Percentiles rank a stretch among this genome's conserved stretches.
Evolutionary conservation across 2,329 filamentous ascomycete genomes (phyloP).

Genomic region (Gremmenia infestans): DNA sequence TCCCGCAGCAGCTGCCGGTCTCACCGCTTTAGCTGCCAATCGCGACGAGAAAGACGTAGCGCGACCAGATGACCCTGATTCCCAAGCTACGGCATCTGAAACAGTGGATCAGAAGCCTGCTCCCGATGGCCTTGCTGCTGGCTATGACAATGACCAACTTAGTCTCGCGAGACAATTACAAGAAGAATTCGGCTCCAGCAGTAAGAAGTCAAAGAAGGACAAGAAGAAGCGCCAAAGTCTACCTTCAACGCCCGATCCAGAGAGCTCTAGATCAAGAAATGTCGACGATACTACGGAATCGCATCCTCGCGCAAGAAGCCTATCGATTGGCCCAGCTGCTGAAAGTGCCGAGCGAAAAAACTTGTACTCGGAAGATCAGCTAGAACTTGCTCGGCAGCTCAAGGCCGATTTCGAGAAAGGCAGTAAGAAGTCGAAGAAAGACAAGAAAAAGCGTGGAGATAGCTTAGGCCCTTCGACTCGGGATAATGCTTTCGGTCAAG

Average conservation of each 20-base stretch:
- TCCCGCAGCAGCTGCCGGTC: conserved; percentile 10
- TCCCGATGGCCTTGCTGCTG: conserved; percentile 21
- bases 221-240: conserved; percentile 30
- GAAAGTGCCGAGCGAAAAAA: conserved; percentile 15
- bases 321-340: conserved; percentile 20
- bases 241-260: conserved; percentile 20
- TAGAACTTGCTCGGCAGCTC: conserved; percentile 26
- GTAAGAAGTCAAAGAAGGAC: conserved; percentile 27
- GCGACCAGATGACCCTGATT: conserved; percentile 1
- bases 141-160: conserved; percentile 25
- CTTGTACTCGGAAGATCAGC: conserved; percentile 25
- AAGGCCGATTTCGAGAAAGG: conserved; percentile 23
- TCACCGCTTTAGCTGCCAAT: conserved; percentile 11
- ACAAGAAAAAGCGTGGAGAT: conserved; percentile 29
- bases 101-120: conserved; percentile 5
- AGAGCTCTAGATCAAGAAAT: conserved; percentile 20
- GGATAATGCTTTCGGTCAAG: conserved; percentile 11
- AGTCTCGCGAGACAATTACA: conserved; percentile 25
- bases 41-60: neutral
- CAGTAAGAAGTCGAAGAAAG: conserved; percentile 26
- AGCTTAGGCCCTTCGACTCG: conserved; percentile 7
- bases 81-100: conserved; percentile 4
- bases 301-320: conserved; percentile 23
- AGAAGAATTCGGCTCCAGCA: conserved; percentile 22
- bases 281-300: conserved; percentile 15